phyloP scores from a whole-genome alignment of 805 yeast genomes.

The Cyberlindnera americana region DNA sequence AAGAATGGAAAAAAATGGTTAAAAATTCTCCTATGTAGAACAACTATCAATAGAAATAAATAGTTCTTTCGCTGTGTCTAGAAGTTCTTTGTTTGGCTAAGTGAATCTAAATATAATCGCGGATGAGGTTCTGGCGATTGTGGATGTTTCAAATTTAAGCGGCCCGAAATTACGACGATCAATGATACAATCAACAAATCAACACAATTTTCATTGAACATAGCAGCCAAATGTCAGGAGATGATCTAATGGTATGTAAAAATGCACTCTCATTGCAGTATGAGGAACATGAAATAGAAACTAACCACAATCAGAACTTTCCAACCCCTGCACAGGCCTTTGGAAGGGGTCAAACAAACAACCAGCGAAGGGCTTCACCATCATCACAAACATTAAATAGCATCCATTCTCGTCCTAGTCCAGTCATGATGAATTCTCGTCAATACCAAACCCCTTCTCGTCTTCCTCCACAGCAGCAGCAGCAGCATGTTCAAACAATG shows the following conservation, averaged over 20 bases:
- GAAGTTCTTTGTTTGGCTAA: too few species aligned
- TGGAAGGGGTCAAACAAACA: constrained; percentile 19
- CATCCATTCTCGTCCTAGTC: constrained; percentile 2
- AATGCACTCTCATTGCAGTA: background rate
- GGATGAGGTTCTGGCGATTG: too few species aligned
- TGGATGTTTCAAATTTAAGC: too few species aligned
- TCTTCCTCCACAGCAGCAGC: constrained; percentile 1
- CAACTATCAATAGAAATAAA: too few species aligned
- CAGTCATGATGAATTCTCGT: background rate
- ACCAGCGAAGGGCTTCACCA: constrained; percentile 14
- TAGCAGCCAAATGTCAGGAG: constrained; percentile 28
- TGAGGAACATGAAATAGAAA: background rate
- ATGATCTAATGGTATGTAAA: constrained; percentile 25
- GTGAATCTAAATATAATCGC: too few species aligned
- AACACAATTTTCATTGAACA: too few species aligned
- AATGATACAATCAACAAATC: too few species aligned
- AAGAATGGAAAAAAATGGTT: too few species aligned
- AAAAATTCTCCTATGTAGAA: too few species aligned
- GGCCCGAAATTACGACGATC: too few species aligned
- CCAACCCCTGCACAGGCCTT: constrained; percentile 31
- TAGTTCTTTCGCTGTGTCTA: too few species aligned
- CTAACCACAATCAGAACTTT: constrained; percentile 22
- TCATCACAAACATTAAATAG: constrained; percentile 3
- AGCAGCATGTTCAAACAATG: background rate
- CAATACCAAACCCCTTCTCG: background rate